These are phyloP conservation scores for Hygrophila difformis DNA, from an alignment of 257 asterid genomes.

Conservation along the genomic window DNA sequence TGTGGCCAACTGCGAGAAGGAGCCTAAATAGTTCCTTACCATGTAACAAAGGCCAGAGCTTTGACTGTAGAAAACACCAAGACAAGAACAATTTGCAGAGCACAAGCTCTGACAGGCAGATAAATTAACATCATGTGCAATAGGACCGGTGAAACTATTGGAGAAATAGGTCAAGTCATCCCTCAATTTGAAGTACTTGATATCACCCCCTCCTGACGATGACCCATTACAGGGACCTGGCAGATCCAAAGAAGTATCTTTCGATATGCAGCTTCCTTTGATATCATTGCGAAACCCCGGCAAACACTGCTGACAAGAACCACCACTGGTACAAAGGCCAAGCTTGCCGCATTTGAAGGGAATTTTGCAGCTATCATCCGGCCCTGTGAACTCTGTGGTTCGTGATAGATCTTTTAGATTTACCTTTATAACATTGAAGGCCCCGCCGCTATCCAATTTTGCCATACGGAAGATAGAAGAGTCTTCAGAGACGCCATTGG, in stretches of 20 bases:
- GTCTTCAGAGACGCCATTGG: conserved; percentile 27
- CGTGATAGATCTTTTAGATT: conserved; percentile 12
- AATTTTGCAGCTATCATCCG: conserved; percentile 36
- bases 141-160: conserved; percentile 43
- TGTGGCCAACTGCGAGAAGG: conserved; percentile 23
- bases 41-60: conserved; percentile 56
- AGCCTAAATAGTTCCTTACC: conserved; percentile 43
- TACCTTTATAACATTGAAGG: conserved; percentile 36
- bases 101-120: conserved; percentile 56
- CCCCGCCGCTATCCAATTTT: conserved; percentile 48
- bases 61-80: conserved; percentile 46
- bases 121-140: conserved; percentile 22
- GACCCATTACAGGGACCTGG: conserved; percentile 45
- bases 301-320: conserved; percentile 34
- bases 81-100: conserved; percentile 53
- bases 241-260: conserved; percentile 31
- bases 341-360: conserved; percentile 44
- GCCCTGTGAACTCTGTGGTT: conserved; percentile 32
- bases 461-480: conserved; percentile 35
- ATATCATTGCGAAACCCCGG: conserved; percentile 25
- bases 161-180: conserved; percentile 55
- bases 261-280: conserved; percentile 34
- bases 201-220: conserved; percentile 12
- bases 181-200: conserved; percentile 43
- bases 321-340: conserved; percentile 40